Conservation (phyloP, 176 grass and related monocot genomes). For the Aegilops longissima region DNA sequence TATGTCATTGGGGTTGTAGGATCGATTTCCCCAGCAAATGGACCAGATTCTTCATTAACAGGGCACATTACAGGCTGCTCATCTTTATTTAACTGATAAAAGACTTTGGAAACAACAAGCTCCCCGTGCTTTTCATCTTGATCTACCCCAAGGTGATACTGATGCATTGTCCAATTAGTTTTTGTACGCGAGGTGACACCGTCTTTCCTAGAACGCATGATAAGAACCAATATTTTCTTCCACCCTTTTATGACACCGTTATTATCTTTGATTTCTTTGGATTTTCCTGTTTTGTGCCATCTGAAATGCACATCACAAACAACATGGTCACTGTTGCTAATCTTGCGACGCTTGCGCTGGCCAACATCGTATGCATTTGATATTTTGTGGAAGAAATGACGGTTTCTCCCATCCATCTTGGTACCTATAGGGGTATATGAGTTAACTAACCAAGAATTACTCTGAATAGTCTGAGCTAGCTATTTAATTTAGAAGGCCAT, state of each 20-base stretch:
- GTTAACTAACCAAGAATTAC: background rate
- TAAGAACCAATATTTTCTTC: conserved; percentile 90
- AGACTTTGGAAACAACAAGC: too few species aligned
- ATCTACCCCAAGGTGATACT: too few species aligned
- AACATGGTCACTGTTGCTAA: background rate
- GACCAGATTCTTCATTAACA: too few species aligned
- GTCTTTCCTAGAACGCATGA: conserved; percentile 30
- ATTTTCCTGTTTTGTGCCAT: conserved; percentile 84
- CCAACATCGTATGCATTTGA: conserved; percentile 71
- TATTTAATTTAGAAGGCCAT: background rate
- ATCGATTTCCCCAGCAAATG: conserved; percentile 27
- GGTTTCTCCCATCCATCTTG: conserved; percentile 64
- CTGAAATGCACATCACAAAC: background rate
- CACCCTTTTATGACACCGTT: conserved; percentile 57
- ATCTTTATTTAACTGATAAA: too few species aligned
- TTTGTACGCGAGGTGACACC: conserved; percentile 9
- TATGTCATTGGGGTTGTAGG: conserved; percentile 57
- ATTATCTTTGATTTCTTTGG: conserved; percentile 41
- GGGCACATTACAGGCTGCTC: too few species aligned
- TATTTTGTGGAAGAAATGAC: conserved; percentile 75
- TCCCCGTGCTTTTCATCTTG: too few species aligned
- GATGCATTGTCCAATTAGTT: background rate
- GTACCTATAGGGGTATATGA: conserved; percentile 38
- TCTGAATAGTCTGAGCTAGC: background rate
- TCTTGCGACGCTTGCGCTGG: conserved; percentile 56